Conservation (phyloP, 2,329 filamentous ascomycete species). For the Cytospora mali region DNA sequence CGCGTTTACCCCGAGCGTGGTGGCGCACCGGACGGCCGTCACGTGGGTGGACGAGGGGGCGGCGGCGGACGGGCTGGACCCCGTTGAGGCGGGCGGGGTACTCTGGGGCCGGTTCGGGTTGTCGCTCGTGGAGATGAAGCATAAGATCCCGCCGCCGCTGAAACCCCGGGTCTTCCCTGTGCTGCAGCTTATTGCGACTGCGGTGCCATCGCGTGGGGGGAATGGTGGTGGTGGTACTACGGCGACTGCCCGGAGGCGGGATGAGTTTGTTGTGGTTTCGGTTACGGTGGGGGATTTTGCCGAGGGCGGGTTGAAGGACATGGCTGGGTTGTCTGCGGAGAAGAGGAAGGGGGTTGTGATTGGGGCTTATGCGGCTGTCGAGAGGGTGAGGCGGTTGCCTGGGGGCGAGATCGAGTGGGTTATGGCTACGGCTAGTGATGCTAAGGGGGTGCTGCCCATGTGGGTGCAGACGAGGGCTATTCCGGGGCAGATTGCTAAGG, state of each 20-base stretch:
- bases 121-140: constrained; percentile 65
- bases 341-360: constrained; percentile 53
- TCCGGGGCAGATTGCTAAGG: constrained; percentile 66
- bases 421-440: constrained; percentile 77
- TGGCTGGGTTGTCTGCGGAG: constrained; percentile 41
- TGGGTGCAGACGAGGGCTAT: constrained; percentile 67
- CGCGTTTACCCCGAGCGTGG: constrained; percentile 60
- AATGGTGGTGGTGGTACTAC: constrained; percentile 33
- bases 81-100: constrained; percentile 40
- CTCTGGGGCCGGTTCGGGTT: constrained; percentile 53
- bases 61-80: constrained; percentile 30
- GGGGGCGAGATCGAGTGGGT: constrained; percentile 67
- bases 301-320: constrained; percentile 8
- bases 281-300: constrained; percentile 53
- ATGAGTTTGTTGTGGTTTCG: constrained; percentile 60
- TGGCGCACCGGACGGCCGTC: constrained; percentile 48
- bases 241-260: constrained; percentile 34
- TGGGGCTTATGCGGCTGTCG: constrained; percentile 67
- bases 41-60: constrained; percentile 47
- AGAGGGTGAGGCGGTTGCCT: constrained; percentile 56
- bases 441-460: constrained; percentile 65
- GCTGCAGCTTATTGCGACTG: constrained; percentile 58
- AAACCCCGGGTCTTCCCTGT: constrained; percentile 68
- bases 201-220: constrained; percentile 40
- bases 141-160: constrained; percentile 62